Evolutionary conservation across 106 monocot genomes (phyloP).

Genomic region (Vanilla planifolia): DNA sequence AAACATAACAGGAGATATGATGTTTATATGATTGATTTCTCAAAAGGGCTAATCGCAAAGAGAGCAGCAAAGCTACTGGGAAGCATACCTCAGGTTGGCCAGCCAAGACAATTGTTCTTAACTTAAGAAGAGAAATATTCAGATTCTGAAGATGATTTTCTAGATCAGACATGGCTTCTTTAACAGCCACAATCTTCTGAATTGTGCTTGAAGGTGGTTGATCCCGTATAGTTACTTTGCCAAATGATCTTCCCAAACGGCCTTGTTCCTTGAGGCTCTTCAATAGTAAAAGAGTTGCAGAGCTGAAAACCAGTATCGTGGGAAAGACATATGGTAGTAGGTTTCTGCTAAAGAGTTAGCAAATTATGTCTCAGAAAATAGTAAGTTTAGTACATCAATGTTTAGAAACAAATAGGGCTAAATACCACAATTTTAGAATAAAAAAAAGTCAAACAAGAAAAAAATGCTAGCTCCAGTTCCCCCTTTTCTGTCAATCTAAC

Average conservation of each 20-base stretch:
- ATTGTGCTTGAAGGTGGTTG: constrained; percentile 97
- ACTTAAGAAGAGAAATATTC: constrained; percentile 79
- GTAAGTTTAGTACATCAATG: neutral
- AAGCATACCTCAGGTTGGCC: constrained; percentile 89
- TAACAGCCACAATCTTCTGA: constrained; percentile 83
- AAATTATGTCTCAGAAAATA: neutral
- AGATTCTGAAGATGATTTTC: constrained; percentile 77
- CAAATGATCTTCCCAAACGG: constrained; percentile 86
- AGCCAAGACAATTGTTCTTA: constrained; percentile 71
- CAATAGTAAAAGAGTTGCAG: constrained; percentile 58
- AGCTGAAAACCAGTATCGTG: constrained; percentile 36
- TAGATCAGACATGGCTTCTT: constrained; percentile 78
- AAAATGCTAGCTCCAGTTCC: too few relatives aligned
- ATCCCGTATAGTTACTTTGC: constrained; percentile 79
- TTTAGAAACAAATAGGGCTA: neutral
- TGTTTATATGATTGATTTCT: neutral
- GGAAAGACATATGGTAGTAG: constrained; percentile 69
- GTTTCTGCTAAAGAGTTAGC: constrained; percentile 37
- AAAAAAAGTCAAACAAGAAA: too few relatives aligned
- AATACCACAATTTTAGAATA: too few relatives aligned
- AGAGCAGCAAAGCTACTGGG: neutral
- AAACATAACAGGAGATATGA: neutral
- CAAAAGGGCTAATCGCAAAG: neutral
- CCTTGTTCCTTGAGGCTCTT: constrained; percentile 88
- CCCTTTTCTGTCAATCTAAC: too few relatives aligned